Evolutionary conservation across 2,329 filamentous ascomycete genomes (phyloP), one percentile per base, ranked within the genome.

Genomic region (Helicocarpus griseus): DNA sequence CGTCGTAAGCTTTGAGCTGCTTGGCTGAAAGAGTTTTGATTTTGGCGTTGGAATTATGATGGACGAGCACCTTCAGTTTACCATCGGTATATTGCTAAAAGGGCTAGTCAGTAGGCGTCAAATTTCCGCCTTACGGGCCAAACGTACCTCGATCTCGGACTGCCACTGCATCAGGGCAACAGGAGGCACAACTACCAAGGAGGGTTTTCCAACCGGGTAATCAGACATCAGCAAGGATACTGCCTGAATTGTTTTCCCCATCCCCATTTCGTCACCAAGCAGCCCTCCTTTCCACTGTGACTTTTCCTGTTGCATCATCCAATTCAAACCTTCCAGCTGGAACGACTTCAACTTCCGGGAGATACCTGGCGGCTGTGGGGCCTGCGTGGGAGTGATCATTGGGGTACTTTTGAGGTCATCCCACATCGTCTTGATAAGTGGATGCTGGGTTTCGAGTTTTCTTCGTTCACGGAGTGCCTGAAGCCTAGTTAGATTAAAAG

Each of bases 141-240:
- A 47, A 58, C 59, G 81, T 13, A 82, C 80, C 28, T 81, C 78
- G 53, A 91, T 90, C 68, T 91, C 87, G 5, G 81, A 80, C 58
- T 85, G 86, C 91, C 91, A 97, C 65, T 97, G 91, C 86, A 96
- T 94, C 47, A 97, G 72, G 38, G 91, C 91, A 38, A 96, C 91
- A 0, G 91, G 91, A 0, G 91, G 91, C 0, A 95, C 89, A 31
- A 96, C 78, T 1, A 97, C 90, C 3, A 97, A 76, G 0, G 89
- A 87, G 1, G 93, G 91, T 50, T 85, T 73, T 59, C 85, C 86
- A 21, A 83, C 86, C 3, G 90, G 91, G 61, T 87, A 96, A 65
- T 97, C 90, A 0, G 91, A 96, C 93, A 97, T 97, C 68, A 98
- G 89, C 41, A 98, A 78, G 2, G 91, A 96, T 17, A 98, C 93